Conservation (phyloP, 495 filamentous ascomycete genomes). For the Haplographium delicatum region DNA sequence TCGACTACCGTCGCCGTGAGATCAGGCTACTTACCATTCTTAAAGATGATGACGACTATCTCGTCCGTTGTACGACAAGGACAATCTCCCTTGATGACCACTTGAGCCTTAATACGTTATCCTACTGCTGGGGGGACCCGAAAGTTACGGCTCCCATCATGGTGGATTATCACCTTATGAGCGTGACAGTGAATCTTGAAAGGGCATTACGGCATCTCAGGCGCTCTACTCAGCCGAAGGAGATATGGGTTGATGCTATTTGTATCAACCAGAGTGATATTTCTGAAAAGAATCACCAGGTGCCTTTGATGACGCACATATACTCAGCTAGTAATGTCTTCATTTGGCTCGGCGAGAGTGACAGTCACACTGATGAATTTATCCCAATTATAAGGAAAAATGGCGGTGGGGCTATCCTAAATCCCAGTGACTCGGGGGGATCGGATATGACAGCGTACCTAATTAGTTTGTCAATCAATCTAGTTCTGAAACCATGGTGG, state of each 20-base stretch:
- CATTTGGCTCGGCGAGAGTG: not conserved
- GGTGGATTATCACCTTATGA: not conserved
- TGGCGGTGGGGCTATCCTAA: not conserved
- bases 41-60: conserved; percentile 1
- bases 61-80: not conserved
- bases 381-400: not conserved
- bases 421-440: not conserved
- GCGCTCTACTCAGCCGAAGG: not conserved
- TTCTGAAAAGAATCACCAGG: conserved; percentile 23
- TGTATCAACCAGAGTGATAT: conserved; percentile 25
- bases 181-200: conserved; percentile 5
- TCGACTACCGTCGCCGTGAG: conserved; percentile 1
- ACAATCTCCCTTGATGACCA: conserved; percentile 2
- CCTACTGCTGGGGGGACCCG: conserved; percentile 10
- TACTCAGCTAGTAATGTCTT: conserved; percentile 10
- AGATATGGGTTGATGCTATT: conserved; percentile 29
- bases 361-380: not conserved
- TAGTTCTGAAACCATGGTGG: conserved; percentile 1
- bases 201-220: not conserved
- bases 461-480: conserved; percentile 1
- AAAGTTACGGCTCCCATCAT: not conserved
- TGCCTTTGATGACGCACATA: conserved; percentile 25
- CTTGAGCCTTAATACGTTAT: conserved; percentile 1
- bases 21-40: conserved; percentile 3
- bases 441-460: not conserved